Evolutionary conservation across 768 basidiomycete species (phyloP), one percentile per base, ranked within the genome.

Genomic region (Naganishia vaughanmartiniae): DNA sequence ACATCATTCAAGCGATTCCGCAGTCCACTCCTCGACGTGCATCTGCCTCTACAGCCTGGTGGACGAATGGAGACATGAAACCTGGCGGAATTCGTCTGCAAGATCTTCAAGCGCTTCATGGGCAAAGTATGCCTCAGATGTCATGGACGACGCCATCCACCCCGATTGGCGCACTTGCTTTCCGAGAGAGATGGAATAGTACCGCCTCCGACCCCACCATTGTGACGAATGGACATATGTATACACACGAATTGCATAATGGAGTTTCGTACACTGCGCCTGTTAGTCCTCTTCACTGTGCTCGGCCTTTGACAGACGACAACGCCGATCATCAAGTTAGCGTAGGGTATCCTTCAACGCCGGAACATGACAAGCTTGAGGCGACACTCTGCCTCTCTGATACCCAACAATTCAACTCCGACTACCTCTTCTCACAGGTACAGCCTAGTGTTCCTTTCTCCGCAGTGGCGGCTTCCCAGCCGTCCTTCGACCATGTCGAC

Each of bases 141-240:
- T 63, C 60, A 0, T 63, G 60, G 60, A 63, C 60, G 24, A 63
- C 60, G 24, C 60, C 60, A 30, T 63, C 60, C 24, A n/a, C 60
- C 11, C 60, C 60, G 10, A 46, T 24, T 15, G 60, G 60, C n/a
- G n/a, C 42, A 0, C 26, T 63, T 21, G 36, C 60, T 15, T 63
- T 63, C 28, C 4, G 60, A n/a, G 60, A 63, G 12, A 2, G 60
- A 26, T 63, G 60, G 60, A 63, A 63, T 26, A 45, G 60, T n/a
- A 42, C 60, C 24, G 28, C 39, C 5, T 45, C 60, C 15, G 24
- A 63, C 5, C 24, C 39, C 12, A 36, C 24, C 2, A 26, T n/a
- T 2, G 4, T 24, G 42, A 42, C 42, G 0, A 7, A 15, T n/a
- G 10, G n/a, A 14, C 14, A 30, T 12, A 7, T 63, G 21, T 63